A percentile compares a stretch with the other conserved stretches of the same genome.
phyloP scores from a whole-genome alignment of 139 green algal species.

The Parachlorella kessleri region DNA sequence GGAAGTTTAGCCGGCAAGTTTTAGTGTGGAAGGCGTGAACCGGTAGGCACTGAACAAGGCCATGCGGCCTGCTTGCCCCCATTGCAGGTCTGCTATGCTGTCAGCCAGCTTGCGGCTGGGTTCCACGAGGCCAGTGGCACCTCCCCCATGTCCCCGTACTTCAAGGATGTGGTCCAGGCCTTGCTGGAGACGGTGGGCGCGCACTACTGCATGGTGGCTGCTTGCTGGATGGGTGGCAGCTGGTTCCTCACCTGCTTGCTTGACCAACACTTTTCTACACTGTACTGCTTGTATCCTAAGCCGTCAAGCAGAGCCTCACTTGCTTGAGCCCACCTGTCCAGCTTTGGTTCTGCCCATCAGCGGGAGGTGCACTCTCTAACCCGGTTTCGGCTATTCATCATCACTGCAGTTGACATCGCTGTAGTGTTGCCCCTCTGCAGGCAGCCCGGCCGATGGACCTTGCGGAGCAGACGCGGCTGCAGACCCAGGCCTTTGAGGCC shows the following conservation, averaged over 20 bases:
- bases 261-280: too few relatives aligned
- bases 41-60: too few relatives aligned
- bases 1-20: too few relatives aligned
- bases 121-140: slow-evolving; percentile 57
- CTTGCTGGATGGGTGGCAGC: not conserved
- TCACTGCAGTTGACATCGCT: too few relatives aligned
- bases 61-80: not conserved
- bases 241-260: not conserved
- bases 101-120: slow-evolving; percentile 81
- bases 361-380: too few relatives aligned
- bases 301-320: too few relatives aligned
- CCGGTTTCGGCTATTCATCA: too few relatives aligned
- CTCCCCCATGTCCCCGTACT: slow-evolving; percentile 80
- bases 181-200: slow-evolving; percentile 69
- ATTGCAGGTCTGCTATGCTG: slow-evolving; percentile 75
- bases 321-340: too few relatives aligned
- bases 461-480: slow-evolving; percentile 49
- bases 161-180: slow-evolving; percentile 83
- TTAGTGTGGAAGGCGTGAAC: too few relatives aligned
- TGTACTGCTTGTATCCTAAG: too few relatives aligned
- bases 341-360: too few relatives aligned
- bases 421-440: not conserved
- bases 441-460: slow-evolving; percentile 32
- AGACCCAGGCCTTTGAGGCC: slow-evolving; percentile 90
- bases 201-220: not conserved